Conservation (phyloP, 2,329 filamentous ascomycete genomes). For the Colletotrichum sp. region DNA sequence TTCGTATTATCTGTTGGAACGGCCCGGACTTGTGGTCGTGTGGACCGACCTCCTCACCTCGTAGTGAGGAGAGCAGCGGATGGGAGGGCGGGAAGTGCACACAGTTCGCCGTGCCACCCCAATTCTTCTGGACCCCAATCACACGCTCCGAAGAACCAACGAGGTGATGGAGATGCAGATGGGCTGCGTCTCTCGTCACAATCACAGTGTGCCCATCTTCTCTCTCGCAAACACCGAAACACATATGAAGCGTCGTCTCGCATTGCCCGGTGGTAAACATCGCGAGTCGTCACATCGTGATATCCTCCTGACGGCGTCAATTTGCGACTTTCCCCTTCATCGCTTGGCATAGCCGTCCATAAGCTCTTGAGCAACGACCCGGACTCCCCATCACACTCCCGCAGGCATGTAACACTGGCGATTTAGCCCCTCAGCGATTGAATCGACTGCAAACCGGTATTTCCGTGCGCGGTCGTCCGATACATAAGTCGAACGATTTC, state of each 20-base stretch:
- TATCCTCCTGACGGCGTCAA: not conserved
- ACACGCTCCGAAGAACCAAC: conserved; percentile 8
- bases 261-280: not conserved
- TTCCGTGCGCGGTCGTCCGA: not conserved
- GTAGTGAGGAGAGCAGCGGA: not conserved
- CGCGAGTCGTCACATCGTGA: not conserved
- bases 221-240: conserved; percentile 11
- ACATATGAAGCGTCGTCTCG: conserved; percentile 14
- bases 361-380: not conserved
- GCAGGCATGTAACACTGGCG: conserved; percentile 10
- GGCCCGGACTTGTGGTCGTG: not conserved
- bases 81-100: not conserved
- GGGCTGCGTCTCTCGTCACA: conserved; percentile 10
- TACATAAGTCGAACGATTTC: not conserved
- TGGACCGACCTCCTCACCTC: not conserved
- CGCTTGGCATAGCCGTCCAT: not conserved
- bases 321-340: not conserved
- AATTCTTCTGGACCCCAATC: conserved; percentile 8
- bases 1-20: not conserved
- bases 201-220: not conserved
- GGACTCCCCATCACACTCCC: not conserved
- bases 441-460: not conserved
- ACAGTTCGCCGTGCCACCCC: conserved; percentile 5
- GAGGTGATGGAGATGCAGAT: conserved; percentile 6
- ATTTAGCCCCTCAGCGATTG: not conserved